A percentile compares a stretch with the other conserved stretches of the same genome.
Conservation (phyloP, 1,139 yeast species). For the Pneumocystis oryctolagi region DNA sequence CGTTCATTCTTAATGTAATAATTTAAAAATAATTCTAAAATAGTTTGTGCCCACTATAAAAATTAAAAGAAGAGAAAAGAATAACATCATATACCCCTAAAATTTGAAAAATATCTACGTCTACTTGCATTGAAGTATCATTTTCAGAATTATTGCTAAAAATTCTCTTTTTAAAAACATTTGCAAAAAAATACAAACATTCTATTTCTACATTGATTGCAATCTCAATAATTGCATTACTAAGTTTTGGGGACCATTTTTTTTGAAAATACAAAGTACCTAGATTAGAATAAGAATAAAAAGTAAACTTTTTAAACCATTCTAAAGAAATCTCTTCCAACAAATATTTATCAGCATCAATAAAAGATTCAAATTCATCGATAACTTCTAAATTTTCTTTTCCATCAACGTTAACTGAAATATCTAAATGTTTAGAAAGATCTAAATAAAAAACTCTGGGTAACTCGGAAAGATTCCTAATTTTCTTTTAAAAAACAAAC, state of each 20-base stretch:
- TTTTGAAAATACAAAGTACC: neutral
- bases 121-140: neutral
- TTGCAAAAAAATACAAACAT: neutral
- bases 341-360: neutral
- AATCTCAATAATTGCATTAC: neutral
- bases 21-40: neutral
- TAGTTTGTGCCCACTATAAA: neutral
- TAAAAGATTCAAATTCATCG: neutral
- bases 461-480: neutral
- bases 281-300: neutral
- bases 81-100: neutral
- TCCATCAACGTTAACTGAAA: neutral
- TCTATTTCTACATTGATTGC: neutral
- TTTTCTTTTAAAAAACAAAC: neutral
- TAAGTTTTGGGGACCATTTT: neutral
- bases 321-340: neutral
- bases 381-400: neutral
- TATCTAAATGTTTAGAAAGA: conserved; percentile 1
- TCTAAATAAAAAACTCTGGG: neutral
- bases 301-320: neutral
- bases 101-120: neutral
- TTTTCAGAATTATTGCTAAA: neutral
- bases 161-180: neutral
- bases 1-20: neutral
- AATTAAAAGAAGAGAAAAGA: neutral